Evolutionary conservation across 768 basidiomycete species (phyloP).

Genomic region (Lepiota venenata): DNA sequence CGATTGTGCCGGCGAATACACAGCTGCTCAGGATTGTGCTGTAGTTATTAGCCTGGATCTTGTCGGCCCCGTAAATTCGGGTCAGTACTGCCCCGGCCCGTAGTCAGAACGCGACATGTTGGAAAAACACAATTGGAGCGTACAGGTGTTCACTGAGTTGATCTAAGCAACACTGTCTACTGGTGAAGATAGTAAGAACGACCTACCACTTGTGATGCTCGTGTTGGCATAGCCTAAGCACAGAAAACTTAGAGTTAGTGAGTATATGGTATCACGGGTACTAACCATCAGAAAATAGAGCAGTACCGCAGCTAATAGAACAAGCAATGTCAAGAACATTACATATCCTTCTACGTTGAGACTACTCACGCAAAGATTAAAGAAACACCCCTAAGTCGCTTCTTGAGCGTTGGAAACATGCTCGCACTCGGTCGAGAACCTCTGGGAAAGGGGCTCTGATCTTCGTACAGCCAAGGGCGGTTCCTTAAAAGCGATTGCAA

Average conservation of each 20-base stretch:
- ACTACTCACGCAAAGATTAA: slow-evolving; percentile 77
- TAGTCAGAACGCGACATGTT: too few species aligned
- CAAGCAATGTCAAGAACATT: background rate
- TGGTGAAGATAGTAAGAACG: background rate
- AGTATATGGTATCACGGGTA: background rate
- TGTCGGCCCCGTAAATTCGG: slow-evolving; percentile 61
- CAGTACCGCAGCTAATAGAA: slow-evolving; percentile 69
- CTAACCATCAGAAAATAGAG: slow-evolving; percentile 81
- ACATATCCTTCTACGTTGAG: background rate
- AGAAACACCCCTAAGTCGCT: slow-evolving; percentile 54
- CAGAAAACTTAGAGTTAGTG: background rate
- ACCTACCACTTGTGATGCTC: slow-evolving; percentile 72
- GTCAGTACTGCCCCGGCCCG: slow-evolving; percentile 55
- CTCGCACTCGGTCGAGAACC: too few species aligned
- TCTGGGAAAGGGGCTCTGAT: too few species aligned
- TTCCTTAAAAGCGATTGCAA: too few species aligned
- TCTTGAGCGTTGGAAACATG: slow-evolving; percentile 17
- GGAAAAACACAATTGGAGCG: slow-evolving; percentile 18
- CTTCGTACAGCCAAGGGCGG: too few species aligned
- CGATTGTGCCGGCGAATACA: slow-evolving; percentile 78
- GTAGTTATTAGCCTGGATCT: slow-evolving; percentile 52
- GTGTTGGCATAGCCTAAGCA: slow-evolving; percentile 72
- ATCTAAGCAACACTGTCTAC: background rate
- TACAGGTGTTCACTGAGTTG: slow-evolving; percentile 62
- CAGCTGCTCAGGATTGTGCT: slow-evolving; percentile 63